Base-by-base conservation (phyloP, 176 grass and related monocot species). In the Raddia guianensis region DNA sequence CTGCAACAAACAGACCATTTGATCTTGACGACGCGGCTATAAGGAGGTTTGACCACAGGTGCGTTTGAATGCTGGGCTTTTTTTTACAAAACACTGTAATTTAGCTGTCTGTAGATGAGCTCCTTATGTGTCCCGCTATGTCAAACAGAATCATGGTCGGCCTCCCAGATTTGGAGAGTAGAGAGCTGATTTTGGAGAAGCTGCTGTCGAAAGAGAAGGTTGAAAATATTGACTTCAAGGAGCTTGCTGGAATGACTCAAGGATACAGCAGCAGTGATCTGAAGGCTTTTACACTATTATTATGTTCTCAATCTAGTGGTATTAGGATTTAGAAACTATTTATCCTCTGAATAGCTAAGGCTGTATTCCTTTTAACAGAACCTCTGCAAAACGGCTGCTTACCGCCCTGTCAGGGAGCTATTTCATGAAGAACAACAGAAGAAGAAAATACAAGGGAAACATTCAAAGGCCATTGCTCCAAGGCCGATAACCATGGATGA, bases 191-290 rank as follows among this genome's bases (percentile, higher is more conserved):
- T 74, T 45, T 95, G 15, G 82, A 67, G 46, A 93, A 65, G 19
- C 68, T 98, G 63, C 55, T 95, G 56, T 93, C 84, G 2, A 90
- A 95, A 85, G 96, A 95, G 66, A 89, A 89, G 57, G 76, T 89
- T 45, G 75, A 88, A 73, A 58, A 63, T 56, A 78, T 98, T 76
- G 88, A 98, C 57, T 91, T 78, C 65, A 98, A 90, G 79, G 92
- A 98, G 77, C 88, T 98, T 49, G 96, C 92, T 16, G 88, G 64
- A 46, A 84, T 91, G 72, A 93, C 96, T 43, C 86, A 95, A 83
- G 90, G 96, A 67, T 98, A 93, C 56, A 95, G 86, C 33, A 88
- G 96, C 49, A 95, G 90, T 49, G 96, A 98, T 83, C 86, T 98
- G 46, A 98, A 98, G 96, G 96, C 93, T 49, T 60, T 68, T 91